phyloP scores from a whole-genome alignment of 73 alveolate genomes.

The Paramecium octaurelia region DNA sequence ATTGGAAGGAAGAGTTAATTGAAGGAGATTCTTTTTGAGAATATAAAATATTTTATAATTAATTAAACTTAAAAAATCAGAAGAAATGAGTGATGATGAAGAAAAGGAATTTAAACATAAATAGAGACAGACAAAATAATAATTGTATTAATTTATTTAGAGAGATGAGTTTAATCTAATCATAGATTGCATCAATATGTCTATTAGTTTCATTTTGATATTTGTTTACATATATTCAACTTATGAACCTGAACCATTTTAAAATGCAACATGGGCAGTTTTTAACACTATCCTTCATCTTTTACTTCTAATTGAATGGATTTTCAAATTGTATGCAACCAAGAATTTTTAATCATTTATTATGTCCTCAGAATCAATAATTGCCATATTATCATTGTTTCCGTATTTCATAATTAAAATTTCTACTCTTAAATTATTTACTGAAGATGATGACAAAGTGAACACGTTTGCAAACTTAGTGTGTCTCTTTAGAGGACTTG shows the following conservation, averaged over 20 bases:
- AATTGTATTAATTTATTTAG: background rate
- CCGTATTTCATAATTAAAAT: conserved; percentile 33
- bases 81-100: conserved; percentile 8
- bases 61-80: background rate
- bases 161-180: background rate
- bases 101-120: background rate
- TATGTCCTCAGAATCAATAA: conserved; percentile 31
- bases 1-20: background rate
- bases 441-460: background rate
- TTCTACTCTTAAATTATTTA: background rate
- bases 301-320: conserved; percentile 38
- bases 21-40: background rate
- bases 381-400: conserved; percentile 20
- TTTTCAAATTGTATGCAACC: conserved; percentile 8
- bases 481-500: conserved; percentile 15
- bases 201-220: background rate
- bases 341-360: background rate
- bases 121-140: background rate
- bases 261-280: conserved; percentile 37
- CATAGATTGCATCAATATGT: background rate
- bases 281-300: background rate
- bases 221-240: conserved; percentile 24
- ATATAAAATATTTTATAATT: background rate
- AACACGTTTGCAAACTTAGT: background rate
- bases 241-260: background rate